Evolutionary conservation across 768 basidiomycete genomes (phyloP), one percentile per base, ranked within the genome.

Genomic region (Pleurotus tuber-regium): DNA sequence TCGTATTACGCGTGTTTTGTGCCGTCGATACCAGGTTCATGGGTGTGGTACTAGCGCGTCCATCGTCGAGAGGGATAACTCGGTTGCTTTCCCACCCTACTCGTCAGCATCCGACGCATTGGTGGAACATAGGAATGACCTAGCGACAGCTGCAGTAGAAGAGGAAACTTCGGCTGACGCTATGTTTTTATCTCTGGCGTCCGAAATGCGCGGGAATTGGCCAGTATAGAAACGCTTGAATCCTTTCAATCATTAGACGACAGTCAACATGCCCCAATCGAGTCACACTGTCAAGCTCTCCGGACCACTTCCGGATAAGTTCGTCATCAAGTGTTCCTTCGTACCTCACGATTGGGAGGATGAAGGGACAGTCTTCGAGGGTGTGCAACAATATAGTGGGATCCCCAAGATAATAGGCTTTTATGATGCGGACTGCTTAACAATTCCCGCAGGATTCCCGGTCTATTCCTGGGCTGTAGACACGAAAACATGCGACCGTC

Each of bases 1-100:
- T 31, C 31, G 33, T 23, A 53, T 53, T 21, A 29, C 21, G 14
- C 26, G 39, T 14, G 52, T 53, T 24, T 28, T 49, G 14, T 48
- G 35, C 38, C 33, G 46, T 36, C 29, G 52, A 26, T n/a, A 31
- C n/a, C 29, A 16, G 16, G 11, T 53, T 11, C 35, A 25, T 23
- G 52, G 52, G 28, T 19, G 46, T n/a, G 52, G 28, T 18, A 53
- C 52, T 23, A 33, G 46, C 25, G 52, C 49, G n/a, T 53, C 25
- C 42, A 11, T 18, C n/a, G 43, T 44, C 43, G 28, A 26, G 24
- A 23, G 21, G 24, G 28, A 53, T 10, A 40, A 38, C n/a, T n/a
- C n/a, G n/a, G 10, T 30, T 16, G 18, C 24, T 26, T 19, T 23
- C 3, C 8, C 26, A 11, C 26, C n/a, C n/a, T n/a, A n/a, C n/a